Percentiles rank a stretch among this genome's conserved stretches.
phyloP scores from a whole-genome alignment of 768 basidiomycete species.

The Termitomyces sp. region DNA sequence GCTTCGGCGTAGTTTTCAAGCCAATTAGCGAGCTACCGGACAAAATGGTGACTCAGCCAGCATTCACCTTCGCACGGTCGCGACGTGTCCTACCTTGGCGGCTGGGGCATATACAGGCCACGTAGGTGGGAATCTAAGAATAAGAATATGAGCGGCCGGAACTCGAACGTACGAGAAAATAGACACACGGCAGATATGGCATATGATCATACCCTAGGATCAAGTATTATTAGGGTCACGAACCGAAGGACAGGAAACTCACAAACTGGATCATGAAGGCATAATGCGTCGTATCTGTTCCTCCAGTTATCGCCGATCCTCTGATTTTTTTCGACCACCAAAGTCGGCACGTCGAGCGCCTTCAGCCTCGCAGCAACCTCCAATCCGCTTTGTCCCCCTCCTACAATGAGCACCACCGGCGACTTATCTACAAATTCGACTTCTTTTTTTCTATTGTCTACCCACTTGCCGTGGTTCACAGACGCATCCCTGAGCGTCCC shows the following conservation, averaged over 20 bases:
- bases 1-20: constrained; percentile 59
- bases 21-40: constrained; percentile 55
- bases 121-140: constrained; percentile 46
- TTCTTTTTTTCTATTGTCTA: constrained; percentile 36
- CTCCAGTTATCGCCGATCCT: constrained; percentile 67
- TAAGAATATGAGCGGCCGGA: neutral
- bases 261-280: constrained; percentile 68
- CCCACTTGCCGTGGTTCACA: constrained; percentile 56
- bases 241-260: constrained; percentile 23
- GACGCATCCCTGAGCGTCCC: constrained; percentile 39
- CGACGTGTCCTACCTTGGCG: constrained; percentile 30
- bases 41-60: neutral
- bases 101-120: constrained; percentile 62
- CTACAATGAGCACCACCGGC: constrained; percentile 51
- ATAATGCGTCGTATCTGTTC: constrained; percentile 61
- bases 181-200: too few relatives aligned
- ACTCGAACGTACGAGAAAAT: neutral
- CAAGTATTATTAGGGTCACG: neutral
- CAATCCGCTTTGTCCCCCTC: constrained; percentile 67
- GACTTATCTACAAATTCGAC: constrained; percentile 40
- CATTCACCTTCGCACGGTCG: neutral
- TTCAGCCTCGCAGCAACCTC: constrained; percentile 59
- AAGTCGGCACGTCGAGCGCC: constrained; percentile 39
- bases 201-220: constrained; percentile 48
- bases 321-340: constrained; percentile 61